Base-by-base conservation (phyloP, 305 asterid genomes). In the Caryopteris hybrid region DNA sequence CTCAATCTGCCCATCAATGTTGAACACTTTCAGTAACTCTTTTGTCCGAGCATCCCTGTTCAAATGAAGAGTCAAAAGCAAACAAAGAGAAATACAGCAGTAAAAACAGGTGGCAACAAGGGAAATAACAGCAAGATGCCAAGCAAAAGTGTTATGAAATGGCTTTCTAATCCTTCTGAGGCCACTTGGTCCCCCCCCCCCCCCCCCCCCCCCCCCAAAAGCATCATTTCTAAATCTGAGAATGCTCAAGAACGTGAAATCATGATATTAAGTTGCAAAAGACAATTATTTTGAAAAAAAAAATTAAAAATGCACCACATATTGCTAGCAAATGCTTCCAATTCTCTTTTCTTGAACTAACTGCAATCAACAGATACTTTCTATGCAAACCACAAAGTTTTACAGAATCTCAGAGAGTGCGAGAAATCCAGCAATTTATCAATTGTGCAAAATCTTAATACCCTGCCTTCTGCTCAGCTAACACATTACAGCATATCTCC, bases 21-120 rank as follows among this genome's bases (percentile, higher is more conserved):
- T 91, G 71, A 88, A 83, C 36, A 87, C 81, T 81, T 94, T 94
- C 70, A 94, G 78, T 42, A 94, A 79, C 71, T 91, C 97, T 80
- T 88, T 66, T 38, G 91, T 87, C 50, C 90, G 91, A 65, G 96
- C 90, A 85, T 94, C 95, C 99, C 99, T 94, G 82, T 65, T 55
- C 6, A 78, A 31, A 55, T 45, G 59, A 53, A 71, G 33, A 69
- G 52, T 70, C 60, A 64, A 61, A 62, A 23, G 54, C 20, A 52
- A 39, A 57, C 52, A 58, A 67, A 48, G 25, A 42, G 14, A 39
- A 50, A 38, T 42, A 61, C 45, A 29, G 31, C 41, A 48, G 46
- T 50, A 39, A 65, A 71, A 68, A 45, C 46, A 73, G 69, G 22
- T 20, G 31, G 74, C 43, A 68, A 72, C 42, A 74, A 74, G 55